A percentile compares a stretch with the other conserved stretches of the same genome.
Conservation (phyloP, 306 rosid species). For the Prunus kanzakura region DNA sequence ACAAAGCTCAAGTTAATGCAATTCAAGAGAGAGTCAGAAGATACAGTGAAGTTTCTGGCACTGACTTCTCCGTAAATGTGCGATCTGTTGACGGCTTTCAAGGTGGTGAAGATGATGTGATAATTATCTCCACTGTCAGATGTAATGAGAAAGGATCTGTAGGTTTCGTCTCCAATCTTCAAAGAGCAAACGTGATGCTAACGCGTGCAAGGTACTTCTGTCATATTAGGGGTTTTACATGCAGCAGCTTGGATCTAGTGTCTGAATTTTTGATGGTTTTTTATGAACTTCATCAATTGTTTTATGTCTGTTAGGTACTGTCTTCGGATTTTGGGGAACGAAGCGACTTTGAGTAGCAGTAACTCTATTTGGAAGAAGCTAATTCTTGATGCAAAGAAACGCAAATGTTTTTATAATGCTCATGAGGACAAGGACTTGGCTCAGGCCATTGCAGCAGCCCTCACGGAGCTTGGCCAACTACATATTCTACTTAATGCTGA, state of each 20-base stretch:
- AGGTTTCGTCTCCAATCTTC: too few relatives aligned
- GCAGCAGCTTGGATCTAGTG: neutral
- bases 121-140: constrained; percentile 32
- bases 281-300: neutral
- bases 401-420: too few relatives aligned
- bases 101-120: constrained; percentile 63
- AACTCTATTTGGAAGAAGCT: too few relatives aligned
- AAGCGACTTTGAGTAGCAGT: too few relatives aligned
- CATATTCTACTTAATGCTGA: neutral
- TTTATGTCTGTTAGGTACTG: too few relatives aligned
- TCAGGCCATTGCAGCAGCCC: constrained; percentile 6
- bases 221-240: too few relatives aligned
- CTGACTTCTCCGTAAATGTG: constrained; percentile 35
- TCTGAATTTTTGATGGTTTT: too few relatives aligned
- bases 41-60: constrained; percentile 5
- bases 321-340: too few relatives aligned
- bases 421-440: constrained; percentile 5
- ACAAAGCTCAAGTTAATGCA: constrained; percentile 31
- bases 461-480: constrained; percentile 17
- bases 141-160: constrained; percentile 21
- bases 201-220: neutral
- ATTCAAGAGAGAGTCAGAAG: constrained; percentile 36
- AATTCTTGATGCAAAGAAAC: too few relatives aligned
- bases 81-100: constrained; percentile 59
- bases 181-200: too few relatives aligned